A percentile compares a stretch with the other conserved stretches of the same genome.
phyloP scores from a whole-genome alignment of 176 grass and related monocot genomes.

The Olyra latifolia region DNA sequence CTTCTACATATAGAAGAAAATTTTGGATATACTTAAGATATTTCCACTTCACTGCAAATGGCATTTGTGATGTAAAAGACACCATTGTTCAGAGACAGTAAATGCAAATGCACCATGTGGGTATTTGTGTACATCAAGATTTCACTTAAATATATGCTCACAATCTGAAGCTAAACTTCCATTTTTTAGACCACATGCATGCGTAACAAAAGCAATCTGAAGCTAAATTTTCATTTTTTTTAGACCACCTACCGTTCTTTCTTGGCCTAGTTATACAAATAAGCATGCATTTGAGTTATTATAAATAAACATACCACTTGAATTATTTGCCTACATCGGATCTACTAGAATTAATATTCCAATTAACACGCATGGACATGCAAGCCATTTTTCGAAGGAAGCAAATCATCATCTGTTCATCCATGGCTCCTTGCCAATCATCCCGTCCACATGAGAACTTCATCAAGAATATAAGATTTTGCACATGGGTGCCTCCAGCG shows the following conservation, averaged over 20 bases:
- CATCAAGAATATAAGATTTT: not conserved
- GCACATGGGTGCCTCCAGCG: not conserved
- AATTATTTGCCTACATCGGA: not conserved
- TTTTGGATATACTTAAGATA: not conserved
- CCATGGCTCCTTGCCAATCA: not conserved
- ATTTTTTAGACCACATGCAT: not conserved
- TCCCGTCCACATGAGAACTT: not conserved
- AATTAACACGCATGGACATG: not conserved
- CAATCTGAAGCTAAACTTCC: not conserved
- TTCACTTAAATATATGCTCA: not conserved
- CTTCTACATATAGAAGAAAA: slow-evolving; percentile 40
- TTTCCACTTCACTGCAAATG: not conserved
- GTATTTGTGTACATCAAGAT: not conserved
- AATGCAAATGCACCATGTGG: slow-evolving; percentile 22
- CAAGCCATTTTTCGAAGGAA: not conserved
- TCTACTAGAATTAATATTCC: not conserved
- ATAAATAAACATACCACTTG: not conserved
- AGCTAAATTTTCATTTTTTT: not conserved
- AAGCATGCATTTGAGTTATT: not conserved
- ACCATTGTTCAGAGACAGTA: not conserved
- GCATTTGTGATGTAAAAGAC: not conserved
- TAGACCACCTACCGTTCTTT: not conserved
- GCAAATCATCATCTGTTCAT: not conserved
- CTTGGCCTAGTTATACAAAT: not conserved
- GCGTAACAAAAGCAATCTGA: slow-evolving; percentile 2